Percentiles rank a stretch among this genome's conserved stretches.
These are phyloP conservation scores for Tilletia walkeri DNA, from an alignment of 1,284 basidiomycete species.

Conservation along the genomic window DNA sequence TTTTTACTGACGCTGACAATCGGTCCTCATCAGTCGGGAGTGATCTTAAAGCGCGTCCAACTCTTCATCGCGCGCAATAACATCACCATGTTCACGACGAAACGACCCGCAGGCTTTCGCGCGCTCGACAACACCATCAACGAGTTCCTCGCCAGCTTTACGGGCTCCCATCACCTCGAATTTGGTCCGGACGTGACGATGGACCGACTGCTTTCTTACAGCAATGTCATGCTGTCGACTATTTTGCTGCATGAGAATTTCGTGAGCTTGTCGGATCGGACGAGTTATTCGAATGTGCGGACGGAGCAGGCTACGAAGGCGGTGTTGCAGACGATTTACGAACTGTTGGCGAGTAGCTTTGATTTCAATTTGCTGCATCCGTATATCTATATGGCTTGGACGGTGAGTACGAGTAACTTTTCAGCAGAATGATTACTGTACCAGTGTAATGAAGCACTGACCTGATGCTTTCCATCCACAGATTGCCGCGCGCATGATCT, in stretches of 20 bases:
- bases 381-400: constrained; percentile 23
- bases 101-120: constrained; percentile 18
- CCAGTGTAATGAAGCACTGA: no score
- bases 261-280: constrained; percentile 20
- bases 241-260: constrained; percentile 26
- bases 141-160: constrained; percentile 24
- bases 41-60: constrained; percentile 9
- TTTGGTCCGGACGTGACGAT: constrained; percentile 17
- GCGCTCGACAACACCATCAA: constrained; percentile 21
- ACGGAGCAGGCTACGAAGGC: constrained; percentile 18
- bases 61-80: constrained; percentile 11
- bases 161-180: constrained; percentile 19
- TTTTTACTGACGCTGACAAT: not conserved
- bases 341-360: constrained; percentile 20
- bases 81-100: constrained; percentile 15
- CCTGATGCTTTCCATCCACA: not conserved
- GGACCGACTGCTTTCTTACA: constrained; percentile 21
- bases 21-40: constrained; percentile 8
- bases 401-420: not conserved
- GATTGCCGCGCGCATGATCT: constrained; percentile 20
- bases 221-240: constrained; percentile 19
- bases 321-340: constrained; percentile 18
- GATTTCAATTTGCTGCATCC: constrained; percentile 26
- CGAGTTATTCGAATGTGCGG: constrained; percentile 6
- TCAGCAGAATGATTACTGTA: no score